Evolutionary conservation across 768 basidiomycete genomes (phyloP).

Genomic region (Rubroboletus pulcherrimus): DNA sequence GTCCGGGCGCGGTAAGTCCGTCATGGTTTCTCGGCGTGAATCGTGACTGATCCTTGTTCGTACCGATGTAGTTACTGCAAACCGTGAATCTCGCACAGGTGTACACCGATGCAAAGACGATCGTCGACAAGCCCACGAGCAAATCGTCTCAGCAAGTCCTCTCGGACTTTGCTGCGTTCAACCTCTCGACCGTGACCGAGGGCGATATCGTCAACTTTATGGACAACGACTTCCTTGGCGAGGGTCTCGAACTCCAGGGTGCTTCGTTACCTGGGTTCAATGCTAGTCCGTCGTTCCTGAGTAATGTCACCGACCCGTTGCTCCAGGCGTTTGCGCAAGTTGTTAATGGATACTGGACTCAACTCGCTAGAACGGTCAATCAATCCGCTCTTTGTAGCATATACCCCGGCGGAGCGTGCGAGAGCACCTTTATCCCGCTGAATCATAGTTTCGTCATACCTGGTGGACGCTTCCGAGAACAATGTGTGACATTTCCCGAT

Average conservation of each 20-base stretch:
- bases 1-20: slow-evolving; percentile 62
- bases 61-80: slow-evolving; percentile 61
- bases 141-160: slow-evolving; percentile 63
- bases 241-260: slow-evolving; percentile 78
- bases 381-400: slow-evolving; percentile 58
- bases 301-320: slow-evolving; percentile 65
- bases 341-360: slow-evolving; percentile 85
- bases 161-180: slow-evolving; percentile 52
- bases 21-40: too few relatives aligned
- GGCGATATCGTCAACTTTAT: slow-evolving; percentile 67
- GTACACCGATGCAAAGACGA: slow-evolving; percentile 80
- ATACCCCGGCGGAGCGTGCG: slow-evolving; percentile 50
- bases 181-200: slow-evolving; percentile 47
- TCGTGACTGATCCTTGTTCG: not conserved
- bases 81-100: slow-evolving; percentile 76
- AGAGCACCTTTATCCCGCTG: slow-evolving; percentile 82
- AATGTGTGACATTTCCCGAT: slow-evolving; percentile 52
- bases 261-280: slow-evolving; percentile 60
- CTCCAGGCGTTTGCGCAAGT: slow-evolving; percentile 67
- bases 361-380: slow-evolving; percentile 76
- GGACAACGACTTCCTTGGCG: slow-evolving; percentile 72
- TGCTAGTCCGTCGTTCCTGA: slow-evolving; percentile 59
- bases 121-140: slow-evolving; percentile 85
- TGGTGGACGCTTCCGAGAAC: slow-evolving; percentile 81
- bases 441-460: slow-evolving; percentile 92